Conservation (phyloP, 2,329 filamentous ascomycete genomes). For the Neopestalotiopsis clavispora region DNA sequence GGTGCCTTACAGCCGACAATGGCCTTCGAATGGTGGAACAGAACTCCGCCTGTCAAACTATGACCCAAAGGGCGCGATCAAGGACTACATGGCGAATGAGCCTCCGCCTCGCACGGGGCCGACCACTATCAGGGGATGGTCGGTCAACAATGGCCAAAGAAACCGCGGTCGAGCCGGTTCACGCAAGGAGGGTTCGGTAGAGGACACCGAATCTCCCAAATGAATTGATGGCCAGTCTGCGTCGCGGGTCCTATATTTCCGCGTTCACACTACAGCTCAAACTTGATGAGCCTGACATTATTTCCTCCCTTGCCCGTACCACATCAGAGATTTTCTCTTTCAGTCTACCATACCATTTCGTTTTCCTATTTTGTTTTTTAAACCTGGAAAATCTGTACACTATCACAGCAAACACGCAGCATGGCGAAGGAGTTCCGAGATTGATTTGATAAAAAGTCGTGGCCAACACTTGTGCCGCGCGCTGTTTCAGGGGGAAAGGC, state of each 20-base stretch:
- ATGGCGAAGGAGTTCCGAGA: conserved; percentile 4
- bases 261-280: background rate
- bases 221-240: background rate
- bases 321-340: background rate
- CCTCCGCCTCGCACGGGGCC: conserved; percentile 61
- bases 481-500: background rate
- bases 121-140: conserved; percentile 63
- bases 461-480: background rate
- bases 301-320: background rate
- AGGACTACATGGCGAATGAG: conserved; percentile 60
- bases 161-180: conserved; percentile 27
- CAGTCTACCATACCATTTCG: background rate
- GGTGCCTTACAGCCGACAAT: conserved; percentile 54
- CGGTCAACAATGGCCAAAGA: conserved; percentile 46
- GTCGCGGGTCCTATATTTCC: background rate
- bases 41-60: conserved; percentile 66
- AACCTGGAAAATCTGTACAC: background rate
- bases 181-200: conserved; percentile 30
- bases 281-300: too few relatives aligned
- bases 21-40: conserved; percentile 49
- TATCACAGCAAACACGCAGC: conserved; percentile 3
- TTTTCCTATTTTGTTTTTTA: background rate
- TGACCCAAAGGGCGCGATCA: conserved; percentile 58
- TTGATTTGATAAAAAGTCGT: background rate
- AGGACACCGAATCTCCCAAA: conserved; percentile 23